A percentile compares a stretch with the other conserved stretches of the same genome.
Conservation (phyloP, 768 basidiomycete species). For the Lanmaoa rubissima region DNA sequence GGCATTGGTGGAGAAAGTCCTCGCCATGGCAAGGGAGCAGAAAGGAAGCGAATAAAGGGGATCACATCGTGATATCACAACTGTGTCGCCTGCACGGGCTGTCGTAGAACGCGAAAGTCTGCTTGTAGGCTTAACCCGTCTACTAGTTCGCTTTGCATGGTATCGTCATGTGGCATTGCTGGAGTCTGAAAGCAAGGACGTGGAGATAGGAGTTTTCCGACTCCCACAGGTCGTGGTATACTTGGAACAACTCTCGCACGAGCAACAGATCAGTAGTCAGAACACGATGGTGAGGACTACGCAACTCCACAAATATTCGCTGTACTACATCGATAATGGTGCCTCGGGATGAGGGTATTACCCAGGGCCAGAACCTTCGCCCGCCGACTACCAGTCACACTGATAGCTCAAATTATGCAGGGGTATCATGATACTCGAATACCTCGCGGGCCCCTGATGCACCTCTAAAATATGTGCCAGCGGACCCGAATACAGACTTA, state of each 20-base stretch:
- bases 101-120: no score
- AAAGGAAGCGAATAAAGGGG: slow-evolving; percentile 16
- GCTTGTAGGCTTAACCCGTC: no score
- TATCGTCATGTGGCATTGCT: slow-evolving; percentile 4
- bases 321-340: no score
- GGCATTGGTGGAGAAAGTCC: slow-evolving; percentile 7
- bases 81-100: not conserved
- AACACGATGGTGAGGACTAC: no score
- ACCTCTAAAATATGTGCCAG: no score
- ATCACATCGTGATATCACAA: slow-evolving; percentile 3
- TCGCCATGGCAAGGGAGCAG: slow-evolving; percentile 7
- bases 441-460: no score
- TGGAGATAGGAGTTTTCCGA: not conserved
- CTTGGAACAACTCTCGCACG: slow-evolving; percentile 7
- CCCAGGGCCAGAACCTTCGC: no score
- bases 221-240: not conserved
- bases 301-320: no score
- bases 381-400: no score
- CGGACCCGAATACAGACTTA: not conserved
- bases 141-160: not conserved
- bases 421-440: no score
- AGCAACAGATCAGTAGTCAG: not conserved
- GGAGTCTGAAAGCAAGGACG: not conserved
- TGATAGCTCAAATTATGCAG: no score
- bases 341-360: no score